Percentiles rank a stretch among this genome's conserved stretches.
phyloP scores from a whole-genome alignment of 306 rosid genomes.

The Dalbergia cultrata region DNA sequence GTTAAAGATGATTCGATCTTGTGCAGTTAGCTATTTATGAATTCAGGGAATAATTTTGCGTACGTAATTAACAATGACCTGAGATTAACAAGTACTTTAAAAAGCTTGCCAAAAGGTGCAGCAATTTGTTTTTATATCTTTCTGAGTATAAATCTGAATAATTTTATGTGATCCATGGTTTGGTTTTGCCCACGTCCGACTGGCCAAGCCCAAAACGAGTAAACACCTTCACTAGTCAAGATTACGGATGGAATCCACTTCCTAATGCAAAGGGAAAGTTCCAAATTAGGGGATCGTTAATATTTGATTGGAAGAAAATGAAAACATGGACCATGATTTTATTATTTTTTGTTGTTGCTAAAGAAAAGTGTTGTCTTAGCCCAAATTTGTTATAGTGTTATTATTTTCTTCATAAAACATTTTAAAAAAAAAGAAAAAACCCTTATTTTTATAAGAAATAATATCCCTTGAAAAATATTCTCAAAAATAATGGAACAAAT shows the following conservation, averaged over 20 bases:
- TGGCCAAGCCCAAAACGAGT: background rate
- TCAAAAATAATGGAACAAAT: too few species aligned
- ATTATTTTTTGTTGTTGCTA: too few species aligned
- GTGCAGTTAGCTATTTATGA: background rate
- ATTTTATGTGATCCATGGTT: background rate
- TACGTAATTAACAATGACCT: background rate
- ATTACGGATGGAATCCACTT: constrained; percentile 8
- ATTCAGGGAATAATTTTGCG: background rate
- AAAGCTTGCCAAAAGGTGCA: background rate
- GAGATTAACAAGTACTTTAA: constrained; percentile 5
- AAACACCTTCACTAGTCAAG: background rate
- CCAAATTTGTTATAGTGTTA: too few species aligned
- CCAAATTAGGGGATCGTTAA: constrained; percentile 19
- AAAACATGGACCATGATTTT: too few species aligned
- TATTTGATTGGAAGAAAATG: background rate
- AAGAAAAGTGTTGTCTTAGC: too few species aligned
- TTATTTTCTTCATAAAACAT: too few species aligned
- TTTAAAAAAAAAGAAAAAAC: too few species aligned
- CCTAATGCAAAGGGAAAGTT: background rate
- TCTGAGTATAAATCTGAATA: too few species aligned
- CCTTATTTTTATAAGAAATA: too few species aligned
- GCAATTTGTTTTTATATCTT: background rate
- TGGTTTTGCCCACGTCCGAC: background rate
- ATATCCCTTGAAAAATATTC: too few species aligned
- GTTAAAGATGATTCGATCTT: too few species aligned